Percentiles rank a stretch among this genome's conserved stretches.
Conservation (phyloP, 1,284 basidiomycete species). For the Kalmanozyma brasiliensis region DNA sequence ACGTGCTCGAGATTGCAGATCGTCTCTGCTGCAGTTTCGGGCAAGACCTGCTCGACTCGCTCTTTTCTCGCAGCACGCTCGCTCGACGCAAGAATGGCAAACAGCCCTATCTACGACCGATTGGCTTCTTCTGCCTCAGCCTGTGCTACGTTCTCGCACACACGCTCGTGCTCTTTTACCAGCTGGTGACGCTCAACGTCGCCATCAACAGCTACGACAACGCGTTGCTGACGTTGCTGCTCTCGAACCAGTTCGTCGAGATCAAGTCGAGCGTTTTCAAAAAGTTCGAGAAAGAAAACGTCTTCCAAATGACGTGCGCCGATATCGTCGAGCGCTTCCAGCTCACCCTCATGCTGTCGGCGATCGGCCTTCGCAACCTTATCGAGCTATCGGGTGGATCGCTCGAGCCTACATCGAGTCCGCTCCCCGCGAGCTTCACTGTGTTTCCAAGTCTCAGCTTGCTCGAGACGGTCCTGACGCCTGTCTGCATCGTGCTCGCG, state of each 20-base stretch:
- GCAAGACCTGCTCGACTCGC: slow-evolving; percentile 94
- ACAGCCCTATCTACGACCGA: slow-evolving; percentile 75
- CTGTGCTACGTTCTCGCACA: slow-evolving; percentile 82
- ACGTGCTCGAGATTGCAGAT: slow-evolving; percentile 86
- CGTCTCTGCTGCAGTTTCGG: slow-evolving; percentile 94
- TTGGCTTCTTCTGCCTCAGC: slow-evolving; percentile 85
- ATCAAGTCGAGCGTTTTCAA: slow-evolving; percentile 99
- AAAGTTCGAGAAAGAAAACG: slow-evolving; percentile 98
- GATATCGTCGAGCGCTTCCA: slow-evolving; percentile 99
- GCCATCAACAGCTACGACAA: slow-evolving; percentile 99
- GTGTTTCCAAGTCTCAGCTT: slow-evolving; percentile 68
- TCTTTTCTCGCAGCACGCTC: slow-evolving; percentile 92
- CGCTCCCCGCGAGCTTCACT: slow-evolving; percentile 70
- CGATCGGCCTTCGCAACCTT: slow-evolving; percentile 92
- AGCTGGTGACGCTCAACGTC: slow-evolving; percentile 93
- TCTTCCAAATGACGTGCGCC: slow-evolving; percentile 90
- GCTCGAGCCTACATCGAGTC: slow-evolving; percentile 70
- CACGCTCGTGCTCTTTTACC: slow-evolving; percentile 94
- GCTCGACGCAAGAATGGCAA: slow-evolving; percentile 72
- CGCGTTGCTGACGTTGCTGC: slow-evolving; percentile 88
- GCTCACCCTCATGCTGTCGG: slow-evolving; percentile 86
- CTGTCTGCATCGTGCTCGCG: slow-evolving; percentile 86
- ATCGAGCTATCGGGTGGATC: slow-evolving; percentile 84
- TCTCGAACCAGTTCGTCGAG: slow-evolving; percentile 99
- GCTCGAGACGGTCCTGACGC: slow-evolving; percentile 91